phyloP scores from a whole-genome alignment of 352 stramenopile species.

The Globisporangium canariense region DNA sequence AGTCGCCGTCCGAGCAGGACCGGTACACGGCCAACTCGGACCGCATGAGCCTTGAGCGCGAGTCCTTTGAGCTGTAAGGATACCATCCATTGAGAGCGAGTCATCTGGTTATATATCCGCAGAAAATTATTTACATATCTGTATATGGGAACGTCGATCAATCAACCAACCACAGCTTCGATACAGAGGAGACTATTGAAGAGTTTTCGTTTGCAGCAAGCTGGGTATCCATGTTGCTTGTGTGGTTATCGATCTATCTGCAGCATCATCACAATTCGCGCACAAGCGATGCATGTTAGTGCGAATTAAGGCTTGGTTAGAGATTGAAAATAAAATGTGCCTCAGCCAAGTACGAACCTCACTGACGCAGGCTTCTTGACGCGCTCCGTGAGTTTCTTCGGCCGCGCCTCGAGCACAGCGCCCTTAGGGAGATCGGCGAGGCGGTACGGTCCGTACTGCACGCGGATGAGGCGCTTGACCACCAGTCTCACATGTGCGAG shows the following conservation, averaged over 20 bases:
- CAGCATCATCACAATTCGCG: background rate
- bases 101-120: constrained; percentile 15
- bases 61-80: constrained; percentile 66
- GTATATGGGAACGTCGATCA: constrained; percentile 1
- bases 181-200: too few relatives aligned
- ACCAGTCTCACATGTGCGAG: constrained; percentile 82
- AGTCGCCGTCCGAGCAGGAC: constrained; percentile 37
- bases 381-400: constrained; percentile 40
- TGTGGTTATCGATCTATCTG: background rate
- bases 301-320: background rate
- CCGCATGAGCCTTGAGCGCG: constrained; percentile 33
- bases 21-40: constrained; percentile 32
- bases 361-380: constrained; percentile 23
- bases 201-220: too few relatives aligned
- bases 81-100: background rate
- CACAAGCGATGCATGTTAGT: background rate
- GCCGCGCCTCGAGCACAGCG: constrained; percentile 70
- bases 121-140: constrained; percentile 19
- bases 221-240: too few relatives aligned
- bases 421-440: constrained; percentile 73
- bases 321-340: background rate
- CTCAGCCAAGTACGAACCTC: background rate
- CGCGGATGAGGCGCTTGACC: constrained; percentile 87
- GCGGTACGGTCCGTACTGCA: constrained; percentile 88
- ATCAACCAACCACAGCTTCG: too few relatives aligned